Conservation (phyloP, 768 basidiomycete species). For the Rhizopogon vinicolor region DNA sequence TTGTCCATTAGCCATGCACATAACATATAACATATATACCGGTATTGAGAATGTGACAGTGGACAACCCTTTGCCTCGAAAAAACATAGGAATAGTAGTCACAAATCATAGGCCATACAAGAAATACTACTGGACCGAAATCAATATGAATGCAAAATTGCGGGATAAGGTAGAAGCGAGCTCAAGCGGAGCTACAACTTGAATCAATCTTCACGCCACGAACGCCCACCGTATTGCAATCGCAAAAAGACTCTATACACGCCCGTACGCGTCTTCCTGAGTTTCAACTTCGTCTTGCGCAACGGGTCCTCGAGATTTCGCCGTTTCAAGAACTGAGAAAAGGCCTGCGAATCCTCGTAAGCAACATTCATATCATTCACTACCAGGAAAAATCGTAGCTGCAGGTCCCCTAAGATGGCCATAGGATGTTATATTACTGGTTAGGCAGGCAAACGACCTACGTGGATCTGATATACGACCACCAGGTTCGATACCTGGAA, state of each 20-base stretch:
- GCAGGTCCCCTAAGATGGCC: neutral
- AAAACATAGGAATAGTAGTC: too few species aligned
- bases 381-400: conserved; percentile 4
- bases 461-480: neutral
- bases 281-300: conserved; percentile 14
- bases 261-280: conserved; percentile 20
- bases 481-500: conserved; percentile 1
- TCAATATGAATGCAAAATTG: too few species aligned
- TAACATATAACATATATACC: too few species aligned
- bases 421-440: neutral
- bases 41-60: too few species aligned
- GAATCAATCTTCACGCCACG: too few species aligned
- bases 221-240: neutral
- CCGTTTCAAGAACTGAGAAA: conserved; percentile 28
- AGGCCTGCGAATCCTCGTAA: conserved; percentile 35
- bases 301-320: conserved; percentile 19
- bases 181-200: too few species aligned
- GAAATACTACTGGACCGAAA: too few species aligned
- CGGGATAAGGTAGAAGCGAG: too few species aligned
- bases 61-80: too few species aligned
- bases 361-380: conserved; percentile 13
- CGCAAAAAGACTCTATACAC: neutral
- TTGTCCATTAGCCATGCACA: too few species aligned
- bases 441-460: neutral
- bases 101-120: too few species aligned